A percentile compares a stretch with the other conserved stretches of the same genome.
phyloP scores from a whole-genome alignment of 805 yeast genomes.

The Barnettozyma populi region DNA sequence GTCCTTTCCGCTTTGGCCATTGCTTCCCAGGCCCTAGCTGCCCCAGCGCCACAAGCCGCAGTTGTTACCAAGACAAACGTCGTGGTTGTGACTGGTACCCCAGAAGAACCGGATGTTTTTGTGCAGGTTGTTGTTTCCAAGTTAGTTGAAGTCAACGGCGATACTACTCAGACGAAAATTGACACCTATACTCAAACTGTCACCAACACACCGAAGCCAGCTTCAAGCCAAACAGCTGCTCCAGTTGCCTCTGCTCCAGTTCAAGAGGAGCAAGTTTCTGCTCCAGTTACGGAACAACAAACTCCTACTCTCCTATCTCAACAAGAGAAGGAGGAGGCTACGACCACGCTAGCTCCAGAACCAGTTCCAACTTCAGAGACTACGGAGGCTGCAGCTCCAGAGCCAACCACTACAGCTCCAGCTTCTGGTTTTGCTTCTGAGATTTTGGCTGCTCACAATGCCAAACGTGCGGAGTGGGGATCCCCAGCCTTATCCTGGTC shows the following conservation, averaged over 20 bases:
- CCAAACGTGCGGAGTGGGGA: slow-evolving; percentile 42
- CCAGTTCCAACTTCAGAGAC: slow-evolving; percentile 7
- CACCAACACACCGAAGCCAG: neutral
- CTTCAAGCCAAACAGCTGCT: slow-evolving; percentile 16
- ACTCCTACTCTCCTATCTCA: neutral
- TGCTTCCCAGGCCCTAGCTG: slow-evolving; percentile 23
- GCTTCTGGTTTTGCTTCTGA: slow-evolving; percentile 31
- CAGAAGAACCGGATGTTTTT: slow-evolving; percentile 16
- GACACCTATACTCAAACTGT: slow-evolving; percentile 22
- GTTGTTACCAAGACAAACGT: slow-evolving; percentile 24
- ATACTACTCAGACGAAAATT: slow-evolving; percentile 18
- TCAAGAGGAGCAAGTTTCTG: slow-evolving; percentile 11
- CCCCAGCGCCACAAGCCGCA: slow-evolving; percentile 23
- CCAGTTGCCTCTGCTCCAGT: slow-evolving; percentile 12
- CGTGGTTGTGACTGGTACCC: slow-evolving; percentile 23
- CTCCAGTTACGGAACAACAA: neutral
- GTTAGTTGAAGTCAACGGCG: slow-evolving; percentile 19
- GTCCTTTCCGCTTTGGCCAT: slow-evolving; percentile 21
- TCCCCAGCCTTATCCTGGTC: slow-evolving; percentile 47
- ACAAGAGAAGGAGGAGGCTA: neutral
- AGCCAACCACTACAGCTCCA: slow-evolving; percentile 19
- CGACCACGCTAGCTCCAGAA: slow-evolving; percentile 8
- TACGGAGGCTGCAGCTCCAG: slow-evolving; percentile 20
- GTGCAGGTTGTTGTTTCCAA: slow-evolving; percentile 23
- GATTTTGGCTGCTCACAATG: slow-evolving; percentile 47